Percentiles rank a stretch among this genome's conserved stretches.
These are phyloP conservation scores for Rhodosporidiobolus sp. DNA, from an alignment of 768 basidiomycete species.

Conservation along the genomic window DNA sequence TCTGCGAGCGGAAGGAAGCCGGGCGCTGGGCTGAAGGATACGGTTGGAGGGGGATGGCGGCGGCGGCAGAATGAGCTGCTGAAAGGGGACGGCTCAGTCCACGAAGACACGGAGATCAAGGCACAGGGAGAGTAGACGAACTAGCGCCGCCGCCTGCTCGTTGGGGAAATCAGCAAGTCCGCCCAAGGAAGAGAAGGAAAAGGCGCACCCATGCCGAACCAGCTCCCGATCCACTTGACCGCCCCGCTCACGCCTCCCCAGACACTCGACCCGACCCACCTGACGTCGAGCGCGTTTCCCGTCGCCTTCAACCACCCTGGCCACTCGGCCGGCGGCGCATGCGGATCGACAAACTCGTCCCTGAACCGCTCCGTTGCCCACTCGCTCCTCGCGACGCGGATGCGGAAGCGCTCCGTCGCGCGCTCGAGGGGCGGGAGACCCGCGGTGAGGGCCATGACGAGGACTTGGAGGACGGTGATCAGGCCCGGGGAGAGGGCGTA, in stretches of 20 bases:
- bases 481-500: constrained; percentile 11
- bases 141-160: no score
- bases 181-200: no score
- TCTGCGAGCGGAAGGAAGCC: background rate
- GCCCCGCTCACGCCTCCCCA: background rate
- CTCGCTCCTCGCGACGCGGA: background rate
- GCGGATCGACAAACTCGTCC: background rate
- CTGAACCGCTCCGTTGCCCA: background rate
- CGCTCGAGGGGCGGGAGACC: constrained; percentile 3
- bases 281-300: background rate
- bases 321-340: background rate
- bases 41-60: background rate
- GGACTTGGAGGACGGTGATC: constrained; percentile 22
- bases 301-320: background rate
- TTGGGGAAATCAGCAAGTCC: no score
- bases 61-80: background rate
- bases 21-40: background rate
- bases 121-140: no score
- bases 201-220: background rate
- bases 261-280: background rate
- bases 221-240: background rate
- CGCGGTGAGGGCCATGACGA: constrained; percentile 2
- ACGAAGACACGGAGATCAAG: background rate
- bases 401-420: background rate
- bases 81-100: no score